phyloP scores from a whole-genome alignment of 1,284 basidiomycete species.

The Trametes versicolor region DNA sequence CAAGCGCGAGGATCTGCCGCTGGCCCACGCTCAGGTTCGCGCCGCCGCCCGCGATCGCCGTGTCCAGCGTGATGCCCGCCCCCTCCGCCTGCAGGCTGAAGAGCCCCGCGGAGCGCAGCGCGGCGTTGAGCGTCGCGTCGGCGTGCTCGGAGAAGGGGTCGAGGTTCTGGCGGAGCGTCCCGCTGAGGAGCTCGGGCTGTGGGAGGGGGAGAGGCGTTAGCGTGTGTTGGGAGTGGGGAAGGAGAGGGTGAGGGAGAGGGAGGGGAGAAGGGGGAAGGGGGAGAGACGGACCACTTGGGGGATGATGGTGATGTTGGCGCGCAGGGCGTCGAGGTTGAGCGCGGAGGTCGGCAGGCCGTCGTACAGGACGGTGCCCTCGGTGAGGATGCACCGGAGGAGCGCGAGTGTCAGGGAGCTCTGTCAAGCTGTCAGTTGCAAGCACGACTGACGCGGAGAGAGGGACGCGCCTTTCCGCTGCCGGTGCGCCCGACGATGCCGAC shows the following conservation, averaged over 20 bases:
- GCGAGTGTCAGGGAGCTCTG: slow-evolving; percentile 57
- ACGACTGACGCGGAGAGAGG: not conserved
- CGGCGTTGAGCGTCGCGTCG: slow-evolving; percentile 64
- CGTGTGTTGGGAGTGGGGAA: not conserved
- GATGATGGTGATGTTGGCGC: slow-evolving; percentile 61
- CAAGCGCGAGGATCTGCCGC: slow-evolving; percentile 68
- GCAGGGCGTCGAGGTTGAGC: slow-evolving; percentile 69
- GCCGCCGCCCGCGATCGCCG: slow-evolving; percentile 64
- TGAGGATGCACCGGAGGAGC: slow-evolving; percentile 57
- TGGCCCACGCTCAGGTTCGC: slow-evolving; percentile 66
- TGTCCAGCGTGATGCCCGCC: slow-evolving; percentile 60
- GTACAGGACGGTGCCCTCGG: slow-evolving; percentile 55
- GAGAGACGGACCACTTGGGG: slow-evolving; percentile 46
- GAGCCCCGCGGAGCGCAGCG: slow-evolving; percentile 60
- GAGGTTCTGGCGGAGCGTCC: slow-evolving; percentile 65
- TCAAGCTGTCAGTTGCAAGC: slow-evolving; percentile 29
- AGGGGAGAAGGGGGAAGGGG: not conserved
- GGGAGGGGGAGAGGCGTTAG: not conserved
- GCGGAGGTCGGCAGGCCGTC: slow-evolving; percentile 45
- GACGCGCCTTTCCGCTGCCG: slow-evolving; percentile 72
- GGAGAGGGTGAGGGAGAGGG: not conserved
- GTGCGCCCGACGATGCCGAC: slow-evolving; percentile 74
- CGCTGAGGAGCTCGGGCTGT: slow-evolving; percentile 73
- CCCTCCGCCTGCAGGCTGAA: slow-evolving; percentile 60
- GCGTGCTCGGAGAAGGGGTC: slow-evolving; percentile 83